Evolutionary conservation across 1,284 basidiomycete genomes (phyloP).

Genomic region (Tilletiopsis washingtonensis): DNA sequence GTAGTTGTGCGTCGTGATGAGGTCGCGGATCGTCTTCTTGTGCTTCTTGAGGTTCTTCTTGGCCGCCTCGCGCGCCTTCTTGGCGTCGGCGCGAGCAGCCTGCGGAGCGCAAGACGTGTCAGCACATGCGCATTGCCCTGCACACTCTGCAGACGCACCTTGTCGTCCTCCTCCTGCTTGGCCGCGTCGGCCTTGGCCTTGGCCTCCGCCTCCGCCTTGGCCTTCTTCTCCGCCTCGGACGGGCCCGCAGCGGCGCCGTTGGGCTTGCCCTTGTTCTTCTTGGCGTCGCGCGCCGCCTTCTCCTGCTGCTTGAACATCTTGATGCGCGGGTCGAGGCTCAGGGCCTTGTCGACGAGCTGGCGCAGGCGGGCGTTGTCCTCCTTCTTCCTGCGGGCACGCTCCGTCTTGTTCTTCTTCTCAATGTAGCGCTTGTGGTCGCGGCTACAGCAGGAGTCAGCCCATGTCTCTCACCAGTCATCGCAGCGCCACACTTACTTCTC

Average conservation of each 20-base stretch:
- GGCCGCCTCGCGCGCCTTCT: conserved; percentile 74
- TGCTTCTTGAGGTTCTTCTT: conserved; percentile 46
- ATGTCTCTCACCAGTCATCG: too few relatives aligned
- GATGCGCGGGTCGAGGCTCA: conserved; percentile 85
- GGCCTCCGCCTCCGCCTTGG: conserved; percentile 49
- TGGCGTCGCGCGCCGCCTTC: conserved; percentile 87
- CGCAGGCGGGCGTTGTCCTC: conserved; percentile 90
- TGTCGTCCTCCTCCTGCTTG: conserved; percentile 62
- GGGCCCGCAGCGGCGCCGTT: conserved; percentile 41
- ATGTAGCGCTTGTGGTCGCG: conserved; percentile 98
- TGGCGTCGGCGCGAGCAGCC: conserved; percentile 71
- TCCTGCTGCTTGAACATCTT: conserved; percentile 95
- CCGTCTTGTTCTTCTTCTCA: conserved; percentile 98
- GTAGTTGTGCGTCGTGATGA: conserved; percentile 56
- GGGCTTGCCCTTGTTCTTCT: conserved; percentile 61
- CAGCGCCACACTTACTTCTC: too few relatives aligned
- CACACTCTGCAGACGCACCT: conserved; percentile 55
- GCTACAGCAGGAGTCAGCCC: too few relatives aligned
- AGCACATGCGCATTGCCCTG: conserved; percentile 53
- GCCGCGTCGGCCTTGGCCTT: conserved; percentile 62
- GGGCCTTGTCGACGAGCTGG: conserved; percentile 74
- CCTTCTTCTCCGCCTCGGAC: conserved; percentile 14
- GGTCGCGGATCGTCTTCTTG: conserved; percentile 47
- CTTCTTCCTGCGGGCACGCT: conserved; percentile 92
- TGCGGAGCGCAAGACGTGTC: conserved; percentile 8